Conservation (phyloP, 345 rosid species). For the Arabidopsis arenosa region DNA sequence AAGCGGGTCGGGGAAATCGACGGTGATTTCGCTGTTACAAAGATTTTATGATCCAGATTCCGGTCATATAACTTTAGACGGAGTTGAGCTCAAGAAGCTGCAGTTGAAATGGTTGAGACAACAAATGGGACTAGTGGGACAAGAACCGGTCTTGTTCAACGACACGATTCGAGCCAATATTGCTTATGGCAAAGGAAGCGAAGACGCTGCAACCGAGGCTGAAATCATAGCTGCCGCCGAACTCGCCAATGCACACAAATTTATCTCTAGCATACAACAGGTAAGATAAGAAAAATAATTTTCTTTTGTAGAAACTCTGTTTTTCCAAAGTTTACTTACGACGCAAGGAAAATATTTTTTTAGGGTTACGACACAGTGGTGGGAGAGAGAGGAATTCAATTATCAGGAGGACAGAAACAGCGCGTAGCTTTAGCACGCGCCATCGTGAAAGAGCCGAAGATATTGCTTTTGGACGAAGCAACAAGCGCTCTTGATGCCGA, state of each 20-base stretch:
- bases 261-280: constrained; percentile 61
- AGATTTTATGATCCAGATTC: constrained; percentile 73
- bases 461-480: constrained; percentile 80
- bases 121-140: constrained; percentile 78
- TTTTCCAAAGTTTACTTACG: background rate
- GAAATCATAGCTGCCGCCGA: constrained; percentile 71
- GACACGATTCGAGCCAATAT: constrained; percentile 70
- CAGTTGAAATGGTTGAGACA: constrained; percentile 72
- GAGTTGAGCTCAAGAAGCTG: constrained; percentile 62
- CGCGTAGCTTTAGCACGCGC: constrained; percentile 83
- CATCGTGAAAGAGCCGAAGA: constrained; percentile 66
- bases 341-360: background rate
- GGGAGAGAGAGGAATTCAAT: constrained; percentile 74
- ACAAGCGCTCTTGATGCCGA: constrained; percentile 86
- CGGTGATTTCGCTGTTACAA: constrained; percentile 63
- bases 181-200: constrained; percentile 73
- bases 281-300: constrained; percentile 28
- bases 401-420: constrained; percentile 85
- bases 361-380: constrained; percentile 76
- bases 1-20: constrained; percentile 82
- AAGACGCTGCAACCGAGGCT: constrained; percentile 52
- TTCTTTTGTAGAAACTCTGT: background rate
- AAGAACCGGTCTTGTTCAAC: constrained; percentile 69
- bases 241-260: constrained; percentile 70
- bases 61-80: constrained; percentile 66